A percentile compares a stretch with the other conserved stretches of the same genome.
Conservation (phyloP, 2,329 filamentous ascomycete species). For the Cercospora sojina region DNA sequence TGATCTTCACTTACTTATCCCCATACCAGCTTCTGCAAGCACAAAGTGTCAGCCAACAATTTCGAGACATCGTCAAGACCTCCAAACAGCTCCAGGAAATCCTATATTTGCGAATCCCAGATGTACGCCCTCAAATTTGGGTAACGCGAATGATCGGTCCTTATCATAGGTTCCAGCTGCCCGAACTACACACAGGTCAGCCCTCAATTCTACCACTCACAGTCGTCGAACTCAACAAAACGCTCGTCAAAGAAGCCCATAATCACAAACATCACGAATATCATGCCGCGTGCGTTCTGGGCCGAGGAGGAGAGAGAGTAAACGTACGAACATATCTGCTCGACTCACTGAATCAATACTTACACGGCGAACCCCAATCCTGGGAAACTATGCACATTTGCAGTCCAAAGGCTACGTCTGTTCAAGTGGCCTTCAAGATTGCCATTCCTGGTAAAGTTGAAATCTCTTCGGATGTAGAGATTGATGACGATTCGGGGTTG, state of each 20-base stretch:
- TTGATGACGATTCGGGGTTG: background rate
- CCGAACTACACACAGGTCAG: background rate
- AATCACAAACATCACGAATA: background rate
- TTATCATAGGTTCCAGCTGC: background rate
- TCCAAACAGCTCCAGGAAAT: background rate
- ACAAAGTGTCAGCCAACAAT: background rate
- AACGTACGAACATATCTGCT: background rate
- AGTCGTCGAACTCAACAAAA: background rate
- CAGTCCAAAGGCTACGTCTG: background rate
- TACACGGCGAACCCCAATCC: background rate
- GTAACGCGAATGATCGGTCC: background rate
- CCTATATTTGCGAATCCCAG: background rate
- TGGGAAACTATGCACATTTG: background rate
- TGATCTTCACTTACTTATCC: background rate
- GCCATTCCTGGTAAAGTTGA: background rate
- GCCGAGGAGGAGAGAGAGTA: background rate
- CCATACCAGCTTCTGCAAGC: background rate
- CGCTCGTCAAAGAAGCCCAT: background rate
- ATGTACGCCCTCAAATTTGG: background rate
- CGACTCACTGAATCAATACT: background rate
- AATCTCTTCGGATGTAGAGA: background rate
- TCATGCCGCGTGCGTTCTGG: background rate
- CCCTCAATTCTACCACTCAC: background rate
- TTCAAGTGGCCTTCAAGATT: background rate
- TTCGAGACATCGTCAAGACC: background rate